phyloP scores from a whole-genome alignment of 1,139 yeast species.

The Suhomyces guaymorum region DNA sequence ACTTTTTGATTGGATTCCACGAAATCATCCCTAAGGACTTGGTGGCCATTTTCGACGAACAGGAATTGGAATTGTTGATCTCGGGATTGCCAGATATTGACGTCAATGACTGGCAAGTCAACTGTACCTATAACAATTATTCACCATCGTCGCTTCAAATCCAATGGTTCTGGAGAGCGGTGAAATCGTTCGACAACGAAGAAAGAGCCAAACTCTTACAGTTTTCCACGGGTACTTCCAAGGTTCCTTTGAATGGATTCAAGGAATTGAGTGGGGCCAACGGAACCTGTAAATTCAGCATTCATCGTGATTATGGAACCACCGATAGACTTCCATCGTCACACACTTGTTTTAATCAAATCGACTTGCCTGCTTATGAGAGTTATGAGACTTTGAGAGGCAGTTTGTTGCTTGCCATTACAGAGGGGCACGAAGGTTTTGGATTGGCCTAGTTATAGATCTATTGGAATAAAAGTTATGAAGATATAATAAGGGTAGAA shows the following conservation, averaged over 20 bases:
- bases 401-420: conserved; percentile 77
- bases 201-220: conserved; percentile 93
- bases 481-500: no score
- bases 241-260: conserved; percentile 94
- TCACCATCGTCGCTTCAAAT: conserved; percentile 83
- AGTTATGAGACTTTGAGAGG: conserved; percentile 83
- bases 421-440: conserved; percentile 96
- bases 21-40: conserved; percentile 88
- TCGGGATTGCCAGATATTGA: conserved; percentile 97
- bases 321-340: conserved; percentile 90
- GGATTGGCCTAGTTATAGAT: conserved; percentile 63
- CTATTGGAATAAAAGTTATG: neutral
- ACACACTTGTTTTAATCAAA: conserved; percentile 94
- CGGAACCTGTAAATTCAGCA: conserved; percentile 83
- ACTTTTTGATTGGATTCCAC: conserved; percentile 84
- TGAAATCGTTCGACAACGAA: conserved; percentile 88
- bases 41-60: conserved; percentile 89
- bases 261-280: conserved; percentile 86
- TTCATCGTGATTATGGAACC: conserved; percentile 86
- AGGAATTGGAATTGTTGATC: conserved; percentile 87
- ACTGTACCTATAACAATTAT: conserved; percentile 81
- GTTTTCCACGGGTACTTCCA: conserved; percentile 96
- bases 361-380: conserved; percentile 91
- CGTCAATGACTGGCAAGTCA: conserved; percentile 92
- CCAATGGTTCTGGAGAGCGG: conserved; percentile 99